Percentiles rank a stretch among this genome's conserved stretches.
phyloP scores from a whole-genome alignment of 495 filamentous ascomycete genomes.

The Annulohypoxylon nitens region DNA sequence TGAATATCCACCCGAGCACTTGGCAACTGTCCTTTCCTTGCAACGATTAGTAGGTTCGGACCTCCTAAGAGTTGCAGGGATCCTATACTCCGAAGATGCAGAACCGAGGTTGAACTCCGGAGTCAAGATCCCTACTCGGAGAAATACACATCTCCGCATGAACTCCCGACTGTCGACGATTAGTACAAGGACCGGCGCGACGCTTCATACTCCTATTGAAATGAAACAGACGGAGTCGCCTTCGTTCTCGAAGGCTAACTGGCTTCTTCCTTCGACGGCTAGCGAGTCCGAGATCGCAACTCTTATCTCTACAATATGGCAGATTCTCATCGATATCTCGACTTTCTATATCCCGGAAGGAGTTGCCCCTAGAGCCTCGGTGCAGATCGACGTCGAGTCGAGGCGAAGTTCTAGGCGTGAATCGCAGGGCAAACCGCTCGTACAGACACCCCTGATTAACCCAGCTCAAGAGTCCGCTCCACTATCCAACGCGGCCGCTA shows the following conservation, averaged over 20 bases:
- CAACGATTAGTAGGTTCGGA: slow-evolving; percentile 59
- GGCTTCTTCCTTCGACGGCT: slow-evolving; percentile 57
- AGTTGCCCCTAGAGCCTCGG: slow-evolving; percentile 8
- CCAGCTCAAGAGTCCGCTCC: slow-evolving; percentile 22
- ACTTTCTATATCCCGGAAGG: slow-evolving; percentile 54
- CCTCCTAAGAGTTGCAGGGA: slow-evolving; percentile 59
- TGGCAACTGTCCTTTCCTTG: slow-evolving; percentile 58
- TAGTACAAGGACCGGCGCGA: slow-evolving; percentile 18
- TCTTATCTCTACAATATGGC: slow-evolving; percentile 57
- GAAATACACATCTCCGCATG: slow-evolving; percentile 29
- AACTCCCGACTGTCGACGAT: slow-evolving; percentile 8
- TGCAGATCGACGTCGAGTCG: slow-evolving; percentile 12
- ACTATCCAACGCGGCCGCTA: slow-evolving; percentile 20
- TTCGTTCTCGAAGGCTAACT: slow-evolving; percentile 58
- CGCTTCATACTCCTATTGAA: slow-evolving; percentile 30
- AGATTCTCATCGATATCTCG: slow-evolving; percentile 54
- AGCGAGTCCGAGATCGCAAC: slow-evolving; percentile 56
- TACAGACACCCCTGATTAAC: slow-evolving; percentile 34
- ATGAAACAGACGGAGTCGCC: slow-evolving; percentile 32
- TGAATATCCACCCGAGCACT: slow-evolving; percentile 62
- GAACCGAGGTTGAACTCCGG: slow-evolving; percentile 29
- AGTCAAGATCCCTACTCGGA: slow-evolving; percentile 17
- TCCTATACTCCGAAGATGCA: slow-evolving; percentile 52
- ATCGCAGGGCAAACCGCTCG: slow-evolving; percentile 17
- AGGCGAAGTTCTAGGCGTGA: slow-evolving; percentile 7